Base-by-base conservation (phyloP, 108 stramenopile genomes). In the Pseudonitzschia delicatissima region DNA sequence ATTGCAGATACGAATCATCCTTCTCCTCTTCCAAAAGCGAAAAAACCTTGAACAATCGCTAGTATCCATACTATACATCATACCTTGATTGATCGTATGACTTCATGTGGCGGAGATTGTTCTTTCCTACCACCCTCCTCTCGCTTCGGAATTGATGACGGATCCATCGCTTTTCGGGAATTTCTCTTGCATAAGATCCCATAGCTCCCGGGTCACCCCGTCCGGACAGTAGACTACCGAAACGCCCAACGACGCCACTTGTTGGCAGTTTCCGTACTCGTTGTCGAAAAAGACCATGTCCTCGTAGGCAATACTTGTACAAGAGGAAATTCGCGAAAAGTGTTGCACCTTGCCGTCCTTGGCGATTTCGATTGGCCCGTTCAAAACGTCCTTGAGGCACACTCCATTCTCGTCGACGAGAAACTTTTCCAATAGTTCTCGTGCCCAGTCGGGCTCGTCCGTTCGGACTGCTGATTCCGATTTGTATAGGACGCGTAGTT, bases 241-340 rank as follows among this genome's bases (percentile, higher is more conserved):
- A 0, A 93, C 92, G 8, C 89, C 89, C 9, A 93, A 64, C 11
- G 44, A 50, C 15, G 82, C 71, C 1, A 93, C 80, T 23, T 76
- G 64, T 35, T 64, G 60, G 52, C 88, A 87, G 59, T 93, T 93
- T 36, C 82, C 82, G 39, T 49, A 48, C 69, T 92, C 90, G 67
- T 95, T 90, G 67, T 95, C 94, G 71, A 95, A 93, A 70, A 95
- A 95, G 5, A 84, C 37, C 84, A 92, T 95, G 28, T 91, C 80
- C 36, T 79, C 77, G 51, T 80, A 85, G 0, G 73, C 32, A 17
- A 92, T 79, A 15, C 81, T 76, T 20, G 79, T 77, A 26, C 57
- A 60, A 21, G 66, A 27, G 11, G 79, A 52, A 3, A 93, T 63
- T 28, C 85, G 61, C 50, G 66, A 62, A 76, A 90, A 88, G 58